Percentiles rank a stretch among this genome's conserved stretches.
These are phyloP conservation scores for Castanea sativa DNA, from an alignment of 306 rosid genomes.

Conservation along the genomic window DNA sequence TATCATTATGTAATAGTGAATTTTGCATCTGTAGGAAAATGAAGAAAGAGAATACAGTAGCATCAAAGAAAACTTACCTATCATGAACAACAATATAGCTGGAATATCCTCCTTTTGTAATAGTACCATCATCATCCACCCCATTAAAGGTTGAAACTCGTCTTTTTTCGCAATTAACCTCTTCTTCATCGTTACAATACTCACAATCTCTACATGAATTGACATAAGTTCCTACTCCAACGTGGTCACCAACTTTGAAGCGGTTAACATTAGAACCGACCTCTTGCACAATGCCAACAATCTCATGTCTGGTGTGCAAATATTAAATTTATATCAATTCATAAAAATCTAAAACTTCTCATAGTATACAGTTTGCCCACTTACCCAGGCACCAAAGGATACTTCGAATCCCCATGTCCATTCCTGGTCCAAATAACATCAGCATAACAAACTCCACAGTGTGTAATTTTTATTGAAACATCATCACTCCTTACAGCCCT, in stretches of 20 bases:
- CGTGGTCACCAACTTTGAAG: constrained; percentile 45
- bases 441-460: constrained; percentile 47
- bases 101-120: constrained; percentile 52
- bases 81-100: constrained; percentile 41
- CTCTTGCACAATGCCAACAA: constrained; percentile 40
- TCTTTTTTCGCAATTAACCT: constrained; percentile 32
- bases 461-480: constrained; percentile 41
- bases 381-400: constrained; percentile 45
- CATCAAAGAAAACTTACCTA: constrained; percentile 17
- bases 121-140: constrained; percentile 37
- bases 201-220: constrained; percentile 52
- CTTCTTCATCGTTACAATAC: constrained; percentile 28
- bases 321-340: background rate
- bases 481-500: constrained; percentile 37
- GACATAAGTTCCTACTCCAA: constrained; percentile 47
- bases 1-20: background rate
- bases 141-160: constrained; percentile 33
- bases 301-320: constrained; percentile 39
- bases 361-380: background rate
- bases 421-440: constrained; percentile 38
- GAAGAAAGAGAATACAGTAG: too few species aligned
- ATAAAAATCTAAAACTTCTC: background rate
- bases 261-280: constrained; percentile 37
- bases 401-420: constrained; percentile 35
- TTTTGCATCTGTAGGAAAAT: too few species aligned